These are phyloP conservation scores for Lyophyllum shimeji DNA, from an alignment of 768 basidiomycete genomes.

Conservation along the genomic window DNA sequence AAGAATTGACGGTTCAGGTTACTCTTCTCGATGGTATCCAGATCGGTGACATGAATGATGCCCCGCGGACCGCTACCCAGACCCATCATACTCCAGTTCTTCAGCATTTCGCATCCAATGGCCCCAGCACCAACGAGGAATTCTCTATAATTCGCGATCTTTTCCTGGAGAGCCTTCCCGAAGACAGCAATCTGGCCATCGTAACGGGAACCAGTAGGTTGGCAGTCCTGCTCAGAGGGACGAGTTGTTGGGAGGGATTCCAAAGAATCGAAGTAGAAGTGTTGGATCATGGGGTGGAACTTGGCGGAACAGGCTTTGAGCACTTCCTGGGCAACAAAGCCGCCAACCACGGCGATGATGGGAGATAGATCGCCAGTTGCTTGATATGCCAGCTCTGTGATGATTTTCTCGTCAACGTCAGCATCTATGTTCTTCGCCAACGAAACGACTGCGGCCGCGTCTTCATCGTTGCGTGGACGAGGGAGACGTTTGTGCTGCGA, in stretches of 20 bases:
- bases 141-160: slow-evolving; percentile 85
- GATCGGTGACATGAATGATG: slow-evolving; percentile 88
- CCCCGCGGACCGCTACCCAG: slow-evolving; percentile 79
- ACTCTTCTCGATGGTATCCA: slow-evolving; percentile 99
- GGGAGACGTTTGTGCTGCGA: slow-evolving; percentile 69
- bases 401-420: slow-evolving; percentile 77
- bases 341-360: slow-evolving; percentile 90
- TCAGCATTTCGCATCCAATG: slow-evolving; percentile 99
- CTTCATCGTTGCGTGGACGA: slow-evolving; percentile 76
- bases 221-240: slow-evolving; percentile 82
- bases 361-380: slow-evolving; percentile 90
- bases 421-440: slow-evolving; percentile 77
- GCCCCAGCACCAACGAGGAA: slow-evolving; percentile 99
- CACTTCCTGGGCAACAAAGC: slow-evolving; percentile 97
- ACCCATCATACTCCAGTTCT: slow-evolving; percentile 99
- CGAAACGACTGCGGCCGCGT: slow-evolving; percentile 70
- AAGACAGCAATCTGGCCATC: slow-evolving; percentile 97
- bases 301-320: slow-evolving; percentile 97
- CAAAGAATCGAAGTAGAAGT: slow-evolving; percentile 96
- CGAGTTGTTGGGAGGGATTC: slow-evolving; percentile 82
- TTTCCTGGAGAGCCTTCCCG: slow-evolving; percentile 89
- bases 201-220: slow-evolving; percentile 81
- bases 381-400: slow-evolving; percentile 88
- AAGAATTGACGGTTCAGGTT: slow-evolving; percentile 98
- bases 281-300: slow-evolving; percentile 95